A percentile compares a stretch with the other conserved stretches of the same genome.
phyloP scores from a whole-genome alignment of 2,329 filamentous ascomycete species.

The Venturia oleaginea region DNA sequence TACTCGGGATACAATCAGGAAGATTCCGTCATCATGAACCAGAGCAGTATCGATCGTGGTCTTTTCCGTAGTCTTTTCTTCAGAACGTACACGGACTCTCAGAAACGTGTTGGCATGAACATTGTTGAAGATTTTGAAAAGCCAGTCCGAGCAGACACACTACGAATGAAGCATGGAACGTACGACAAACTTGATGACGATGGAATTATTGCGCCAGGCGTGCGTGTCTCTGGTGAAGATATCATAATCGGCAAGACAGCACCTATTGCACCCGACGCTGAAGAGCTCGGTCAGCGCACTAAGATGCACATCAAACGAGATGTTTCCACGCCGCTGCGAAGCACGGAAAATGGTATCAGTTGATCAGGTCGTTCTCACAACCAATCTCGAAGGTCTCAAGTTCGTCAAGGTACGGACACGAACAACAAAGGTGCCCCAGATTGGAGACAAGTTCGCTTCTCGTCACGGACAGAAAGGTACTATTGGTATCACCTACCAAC shows the following conservation, averaged over 20 bases:
- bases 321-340: conserved; percentile 87
- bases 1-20: conserved; percentile 99
- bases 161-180: conserved; percentile 87
- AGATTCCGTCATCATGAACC: conserved; percentile 99
- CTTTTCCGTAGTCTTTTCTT: conserved; percentile 97
- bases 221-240: conserved; percentile 92
- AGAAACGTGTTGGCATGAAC: conserved; percentile 91
- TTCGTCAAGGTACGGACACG: conserved; percentile 97
- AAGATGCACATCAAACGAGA: conserved; percentile 88
- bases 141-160: conserved; percentile 76
- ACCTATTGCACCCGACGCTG: conserved; percentile 82
- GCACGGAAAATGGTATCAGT: conserved; percentile 96
- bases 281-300: conserved; percentile 87
- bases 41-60: conserved; percentile 95
- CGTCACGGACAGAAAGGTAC: conserved; percentile 99
- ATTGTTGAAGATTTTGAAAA: conserved; percentile 94
- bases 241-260: conserved; percentile 99
- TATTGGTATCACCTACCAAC: conserved; percentile 94
- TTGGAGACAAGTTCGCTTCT: conserved; percentile 98
- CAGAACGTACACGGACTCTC: conserved; percentile 91
- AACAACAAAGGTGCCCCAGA: conserved; percentile 96
- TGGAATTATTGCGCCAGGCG: conserved; percentile 86
- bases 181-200: conserved; percentile 98
- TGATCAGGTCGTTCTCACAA: conserved; percentile 86
- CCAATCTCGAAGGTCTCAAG: conserved; percentile 85